A percentile compares a stretch with the other conserved stretches of the same genome.
These are phyloP conservation scores for Clonostachys byssicola DNA, from an alignment of 2,329 filamentous ascomycete species.

Conservation along the genomic window DNA sequence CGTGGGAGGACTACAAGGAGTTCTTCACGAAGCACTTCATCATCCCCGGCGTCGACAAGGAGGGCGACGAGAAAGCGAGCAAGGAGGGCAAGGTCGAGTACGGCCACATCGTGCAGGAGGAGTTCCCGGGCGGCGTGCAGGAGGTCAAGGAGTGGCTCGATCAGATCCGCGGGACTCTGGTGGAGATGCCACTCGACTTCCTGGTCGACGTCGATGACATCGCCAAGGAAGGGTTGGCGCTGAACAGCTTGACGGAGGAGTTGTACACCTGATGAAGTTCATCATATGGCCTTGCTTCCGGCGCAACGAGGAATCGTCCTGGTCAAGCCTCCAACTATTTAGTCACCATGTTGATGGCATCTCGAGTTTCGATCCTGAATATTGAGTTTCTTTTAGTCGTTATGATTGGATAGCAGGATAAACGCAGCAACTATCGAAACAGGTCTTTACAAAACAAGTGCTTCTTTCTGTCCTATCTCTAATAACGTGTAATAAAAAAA, in stretches of 20 bases:
- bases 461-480: too few relatives aligned
- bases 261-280: conserved; percentile 54
- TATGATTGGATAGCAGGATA: too few relatives aligned
- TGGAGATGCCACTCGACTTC: conserved; percentile 91
- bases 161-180: conserved; percentile 64
- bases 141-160: conserved; percentile 69
- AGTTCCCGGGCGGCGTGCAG: conserved; percentile 69
- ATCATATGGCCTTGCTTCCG: too few relatives aligned
- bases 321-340: too few relatives aligned
- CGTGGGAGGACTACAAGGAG: conserved; percentile 69
- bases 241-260: conserved; percentile 69
- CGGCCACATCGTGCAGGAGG: conserved; percentile 80
- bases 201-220: conserved; percentile 78
- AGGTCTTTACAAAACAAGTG: too few relatives aligned
- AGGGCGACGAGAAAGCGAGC: conserved; percentile 28
- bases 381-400: too few relatives aligned
- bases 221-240: conserved; percentile 71
- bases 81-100: conserved; percentile 66
- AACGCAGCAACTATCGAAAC: too few relatives aligned
- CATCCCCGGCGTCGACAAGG: conserved; percentile 39
- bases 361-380: too few relatives aligned
- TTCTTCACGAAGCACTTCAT: conserved; percentile 69
- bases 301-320: too few relatives aligned
- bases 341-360: too few relatives aligned
- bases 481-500: too few relatives aligned